These are phyloP conservation scores for Pleurotus giganteus DNA, from an alignment of 768 basidiomycete genomes.

Conservation along the genomic window DNA sequence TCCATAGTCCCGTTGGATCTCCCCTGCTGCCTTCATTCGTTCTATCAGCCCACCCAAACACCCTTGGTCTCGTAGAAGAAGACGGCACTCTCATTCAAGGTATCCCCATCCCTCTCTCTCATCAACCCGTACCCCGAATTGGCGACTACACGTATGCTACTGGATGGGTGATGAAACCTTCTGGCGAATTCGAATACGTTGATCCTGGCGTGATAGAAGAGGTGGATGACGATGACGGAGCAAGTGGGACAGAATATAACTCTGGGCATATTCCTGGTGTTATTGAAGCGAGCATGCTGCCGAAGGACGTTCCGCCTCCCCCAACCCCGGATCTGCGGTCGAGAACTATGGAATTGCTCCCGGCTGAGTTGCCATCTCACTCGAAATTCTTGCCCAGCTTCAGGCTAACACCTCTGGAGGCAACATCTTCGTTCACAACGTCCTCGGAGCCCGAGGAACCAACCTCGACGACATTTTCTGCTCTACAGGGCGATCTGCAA, in stretches of 20 bases:
- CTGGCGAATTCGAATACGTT: constrained; percentile 1
- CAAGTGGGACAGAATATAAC: neutral
- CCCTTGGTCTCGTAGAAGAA: constrained; percentile 4
- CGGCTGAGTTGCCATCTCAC: neutral
- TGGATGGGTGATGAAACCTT: constrained; percentile 1
- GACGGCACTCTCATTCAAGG: neutral
- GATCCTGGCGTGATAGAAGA: neutral
- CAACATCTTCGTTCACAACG: neutral
- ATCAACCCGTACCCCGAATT: neutral
- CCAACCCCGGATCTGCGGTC: constrained; percentile 4
- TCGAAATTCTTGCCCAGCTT: neutral
- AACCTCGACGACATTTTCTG: neutral
- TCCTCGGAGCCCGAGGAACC: neutral
- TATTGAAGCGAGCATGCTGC: neutral
- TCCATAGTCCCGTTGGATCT: neutral
- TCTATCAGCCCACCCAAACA: constrained; percentile 2
- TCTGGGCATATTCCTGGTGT: neutral
- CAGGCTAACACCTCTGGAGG: neutral
- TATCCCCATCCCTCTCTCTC: neutral
- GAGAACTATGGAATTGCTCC: neutral
- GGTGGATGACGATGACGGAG: neutral
- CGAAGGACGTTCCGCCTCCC: constrained; percentile 1
- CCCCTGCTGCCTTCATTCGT: neutral
- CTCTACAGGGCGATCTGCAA: neutral
- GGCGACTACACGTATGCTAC: neutral